Conservation (phyloP, 108 stramenopile species). For the Hondaea fermentalgiana region DNA sequence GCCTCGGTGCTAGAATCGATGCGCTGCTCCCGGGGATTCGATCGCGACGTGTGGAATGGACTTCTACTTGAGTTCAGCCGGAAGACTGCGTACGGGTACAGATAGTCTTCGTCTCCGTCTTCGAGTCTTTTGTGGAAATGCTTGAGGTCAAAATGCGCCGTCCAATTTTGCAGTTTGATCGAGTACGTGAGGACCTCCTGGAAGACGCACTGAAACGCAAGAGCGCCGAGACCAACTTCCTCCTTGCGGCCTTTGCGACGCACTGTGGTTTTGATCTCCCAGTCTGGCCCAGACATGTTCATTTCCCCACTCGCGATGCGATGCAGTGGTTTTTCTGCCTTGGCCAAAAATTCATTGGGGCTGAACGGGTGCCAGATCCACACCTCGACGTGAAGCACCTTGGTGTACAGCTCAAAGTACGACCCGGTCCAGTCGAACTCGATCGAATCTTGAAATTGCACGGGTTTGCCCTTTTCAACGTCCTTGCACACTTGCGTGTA, state of each 20-base stretch:
- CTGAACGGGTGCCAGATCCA: neutral
- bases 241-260: constrained; percentile 5
- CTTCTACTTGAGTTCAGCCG: neutral
- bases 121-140: neutral
- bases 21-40: neutral
- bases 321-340: neutral
- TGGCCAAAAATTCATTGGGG: neutral
- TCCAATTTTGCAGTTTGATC: constrained; percentile 2
- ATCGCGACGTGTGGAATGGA: neutral
- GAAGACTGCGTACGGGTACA: neutral
- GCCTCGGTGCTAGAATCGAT: neutral
- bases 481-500: neutral
- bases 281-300: constrained; percentile 9
- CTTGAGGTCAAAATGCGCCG: neutral
- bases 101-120: neutral
- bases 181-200: neutral
- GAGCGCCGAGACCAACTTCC: neutral
- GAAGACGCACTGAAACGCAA: neutral
- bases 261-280: neutral
- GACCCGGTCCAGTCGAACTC: neutral
- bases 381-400: constrained; percentile 3
- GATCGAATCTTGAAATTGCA: neutral
- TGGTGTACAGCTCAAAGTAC: constrained; percentile 9
- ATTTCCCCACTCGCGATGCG: neutral
- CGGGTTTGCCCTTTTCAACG: neutral